These are phyloP conservation scores for Lactuca sativa DNA, from an alignment of 129 eudicot genomes.

Conservation along the genomic window DNA sequence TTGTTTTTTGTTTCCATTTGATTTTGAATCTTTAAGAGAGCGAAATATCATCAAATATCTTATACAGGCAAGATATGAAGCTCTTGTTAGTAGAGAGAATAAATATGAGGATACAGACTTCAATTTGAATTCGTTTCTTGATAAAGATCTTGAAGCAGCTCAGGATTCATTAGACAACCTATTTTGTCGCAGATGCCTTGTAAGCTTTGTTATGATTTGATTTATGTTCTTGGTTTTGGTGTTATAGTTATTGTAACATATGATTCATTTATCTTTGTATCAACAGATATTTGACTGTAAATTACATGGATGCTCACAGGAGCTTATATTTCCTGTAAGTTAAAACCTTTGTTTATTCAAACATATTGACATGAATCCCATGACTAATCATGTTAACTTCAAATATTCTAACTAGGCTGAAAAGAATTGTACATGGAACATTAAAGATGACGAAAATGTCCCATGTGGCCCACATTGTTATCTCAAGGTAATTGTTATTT, in stretches of 20 bases:
- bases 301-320: conserved; percentile 93
- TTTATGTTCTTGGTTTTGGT: conserved; percentile 18
- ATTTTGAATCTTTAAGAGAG: conserved; percentile 25
- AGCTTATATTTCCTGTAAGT: conserved; percentile 83
- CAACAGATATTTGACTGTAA: conserved; percentile 89
- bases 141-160: conserved; percentile 80
- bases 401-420: conserved; percentile 50
- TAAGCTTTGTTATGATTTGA: conserved; percentile 30
- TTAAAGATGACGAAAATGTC: conserved; percentile 44
- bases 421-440: conserved; percentile 49
- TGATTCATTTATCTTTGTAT: conserved; percentile 10
- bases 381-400: conserved; percentile 4
- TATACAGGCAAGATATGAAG: conserved; percentile 88
- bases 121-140: conserved; percentile 46
- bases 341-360: background rate
- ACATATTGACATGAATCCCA: conserved; percentile 8
- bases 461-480: conserved; percentile 76
- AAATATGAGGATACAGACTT: conserved; percentile 37
- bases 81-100: conserved; percentile 41
- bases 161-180: conserved; percentile 81
- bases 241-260: conserved; percentile 12
- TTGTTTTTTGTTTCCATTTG: conserved; percentile 10
- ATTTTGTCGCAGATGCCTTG: conserved; percentile 92
- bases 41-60: conserved; percentile 59
- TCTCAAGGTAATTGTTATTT: conserved; percentile 47